Evolutionary conservation across 768 basidiomycete species (phyloP), one percentile per base, ranked within the genome.

Genomic region (Hygrocybe coccinea): DNA sequence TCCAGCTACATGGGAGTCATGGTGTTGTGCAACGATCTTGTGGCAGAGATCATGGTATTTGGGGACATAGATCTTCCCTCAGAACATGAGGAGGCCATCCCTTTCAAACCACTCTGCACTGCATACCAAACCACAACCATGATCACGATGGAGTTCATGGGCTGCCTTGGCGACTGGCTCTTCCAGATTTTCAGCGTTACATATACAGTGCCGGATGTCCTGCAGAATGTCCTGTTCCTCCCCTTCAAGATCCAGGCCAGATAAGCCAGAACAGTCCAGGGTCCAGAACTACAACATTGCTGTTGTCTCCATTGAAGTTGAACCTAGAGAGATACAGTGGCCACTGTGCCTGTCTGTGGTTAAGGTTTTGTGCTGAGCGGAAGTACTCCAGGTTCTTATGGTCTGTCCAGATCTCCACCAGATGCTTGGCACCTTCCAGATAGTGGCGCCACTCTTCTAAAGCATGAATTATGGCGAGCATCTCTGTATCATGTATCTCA

Each of bases 371-470:
- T 1, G 73, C 59, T 2, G 63, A 68, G n/a, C 56, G 56, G 64
- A 79, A 80, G 55, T 79, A 79, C 34, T 70, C 61, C 0, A 80
- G 68, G 33, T 80, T 77, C 45, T 73, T 69, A 51, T 75, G 69
- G 50, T 77, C 65, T 0, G 68, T 68, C 52, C 65, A 56, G 35
- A 77, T 60, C 45, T 66, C 61, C n/a, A 75, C 53, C 10, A 53
- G 50, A 5, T 62, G 46, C 14, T 38, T 22, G 0, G 62, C 48
- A 3, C 69, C 66, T 6, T 65, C 49, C 4, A 68, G 51, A 38
- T 61, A 56, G 49, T 70, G 68, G 19, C 61, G 22, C 69, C 65
- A 69, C 33, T 65, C 55, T 0, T 60, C n/a, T 1, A 78, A 58
- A 0, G 69, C 67, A 25, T 63, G 33, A n/a, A 81, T 68, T 24